A percentile compares a stretch with the other conserved stretches of the same genome.
phyloP scores from a whole-genome alignment of 495 filamentous ascomycete genomes.

The Rhypophila decipiens region DNA sequence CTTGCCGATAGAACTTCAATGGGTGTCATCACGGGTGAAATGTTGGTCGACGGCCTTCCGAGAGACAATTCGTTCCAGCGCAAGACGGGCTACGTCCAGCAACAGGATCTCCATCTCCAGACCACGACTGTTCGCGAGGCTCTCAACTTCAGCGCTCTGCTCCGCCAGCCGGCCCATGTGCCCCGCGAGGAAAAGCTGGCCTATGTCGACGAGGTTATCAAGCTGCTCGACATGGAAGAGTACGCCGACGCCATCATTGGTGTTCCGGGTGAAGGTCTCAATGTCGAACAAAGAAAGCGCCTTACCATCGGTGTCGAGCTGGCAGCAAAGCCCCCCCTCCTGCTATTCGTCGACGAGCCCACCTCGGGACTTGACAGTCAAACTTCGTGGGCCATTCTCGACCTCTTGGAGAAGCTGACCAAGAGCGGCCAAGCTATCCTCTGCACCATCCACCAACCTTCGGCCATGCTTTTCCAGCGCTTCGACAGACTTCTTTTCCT shows the following conservation, averaged over 20 bases:
- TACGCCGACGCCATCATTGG: conserved; percentile 86
- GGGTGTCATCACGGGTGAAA: conserved; percentile 80
- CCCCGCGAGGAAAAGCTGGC: conserved; percentile 68
- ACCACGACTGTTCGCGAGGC: conserved; percentile 85
- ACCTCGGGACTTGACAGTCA: conserved; percentile 81
- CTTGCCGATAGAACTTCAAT: conserved; percentile 75
- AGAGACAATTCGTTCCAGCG: conserved; percentile 81
- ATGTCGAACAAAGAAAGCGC: conserved; percentile 86
- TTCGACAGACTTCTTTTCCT: conserved; percentile 88
- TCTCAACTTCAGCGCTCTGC: conserved; percentile 72
- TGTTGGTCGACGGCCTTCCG: conserved; percentile 72
- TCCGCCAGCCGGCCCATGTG: conserved; percentile 71
- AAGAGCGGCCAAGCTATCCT: conserved; percentile 81
- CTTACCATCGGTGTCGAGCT: conserved; percentile 90
- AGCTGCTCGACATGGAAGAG: conserved; percentile 79
- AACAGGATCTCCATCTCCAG: conserved; percentile 86
- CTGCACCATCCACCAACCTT: conserved; percentile 92
- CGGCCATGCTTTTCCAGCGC: conserved; percentile 80
- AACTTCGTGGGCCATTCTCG: conserved; percentile 78
- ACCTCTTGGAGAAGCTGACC: conserved; percentile 72
- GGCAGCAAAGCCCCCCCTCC: conserved; percentile 80
- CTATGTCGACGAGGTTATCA: conserved; percentile 88
- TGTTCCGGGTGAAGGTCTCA: conserved; percentile 81
- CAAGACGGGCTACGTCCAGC: conserved; percentile 92
- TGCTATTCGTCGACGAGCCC: conserved; percentile 88